Evolutionary conservation across 768 basidiomycete genomes (phyloP).

Genomic region (Kwoniella bestiolae): DNA sequence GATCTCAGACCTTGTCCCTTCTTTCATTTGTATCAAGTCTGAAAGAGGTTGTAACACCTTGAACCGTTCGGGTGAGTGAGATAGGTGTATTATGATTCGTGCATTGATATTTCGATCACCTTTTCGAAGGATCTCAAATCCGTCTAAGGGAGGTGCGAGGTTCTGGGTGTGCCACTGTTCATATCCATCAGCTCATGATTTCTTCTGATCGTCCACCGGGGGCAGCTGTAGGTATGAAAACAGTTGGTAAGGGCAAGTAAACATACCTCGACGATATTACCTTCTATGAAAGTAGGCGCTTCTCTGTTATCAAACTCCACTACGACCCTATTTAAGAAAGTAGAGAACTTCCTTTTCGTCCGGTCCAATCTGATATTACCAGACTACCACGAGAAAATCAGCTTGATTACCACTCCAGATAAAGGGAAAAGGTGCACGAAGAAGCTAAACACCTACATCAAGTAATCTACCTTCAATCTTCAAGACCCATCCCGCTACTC

Average conservation of each 20-base stretch:
- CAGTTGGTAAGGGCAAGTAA: not conserved
- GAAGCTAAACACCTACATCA: slow-evolving; percentile 55
- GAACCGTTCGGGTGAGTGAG: slow-evolving; percentile 85
- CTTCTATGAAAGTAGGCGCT: slow-evolving; percentile 75
- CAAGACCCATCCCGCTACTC: slow-evolving; percentile 85
- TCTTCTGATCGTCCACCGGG: not conserved
- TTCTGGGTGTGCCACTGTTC: slow-evolving; percentile 57
- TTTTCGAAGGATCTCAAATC: slow-evolving; percentile 79
- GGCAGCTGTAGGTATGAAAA: not conserved
- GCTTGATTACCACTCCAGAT: not conserved
- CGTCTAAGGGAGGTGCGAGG: slow-evolving; percentile 67
- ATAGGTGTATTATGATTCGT: slow-evolving; percentile 81
- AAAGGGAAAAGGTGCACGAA: not conserved
- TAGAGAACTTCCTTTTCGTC: slow-evolving; percentile 74
- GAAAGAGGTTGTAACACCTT: slow-evolving; percentile 73
- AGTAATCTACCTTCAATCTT: slow-evolving; percentile 85
- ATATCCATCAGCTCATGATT: not conserved
- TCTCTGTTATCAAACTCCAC: slow-evolving; percentile 83
- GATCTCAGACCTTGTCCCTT: slow-evolving; percentile 79
- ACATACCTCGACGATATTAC: slow-evolving; percentile 85
- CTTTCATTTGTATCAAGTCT: slow-evolving; percentile 72
- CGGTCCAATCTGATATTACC: slow-evolving; percentile 56
- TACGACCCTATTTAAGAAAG: slow-evolving; percentile 78
- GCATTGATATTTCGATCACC: slow-evolving; percentile 79
- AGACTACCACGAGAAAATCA: slow-evolving; percentile 26